Evolutionary conservation across 768 basidiomycete species (phyloP).

Genomic region (Termitomyces sp.): DNA sequence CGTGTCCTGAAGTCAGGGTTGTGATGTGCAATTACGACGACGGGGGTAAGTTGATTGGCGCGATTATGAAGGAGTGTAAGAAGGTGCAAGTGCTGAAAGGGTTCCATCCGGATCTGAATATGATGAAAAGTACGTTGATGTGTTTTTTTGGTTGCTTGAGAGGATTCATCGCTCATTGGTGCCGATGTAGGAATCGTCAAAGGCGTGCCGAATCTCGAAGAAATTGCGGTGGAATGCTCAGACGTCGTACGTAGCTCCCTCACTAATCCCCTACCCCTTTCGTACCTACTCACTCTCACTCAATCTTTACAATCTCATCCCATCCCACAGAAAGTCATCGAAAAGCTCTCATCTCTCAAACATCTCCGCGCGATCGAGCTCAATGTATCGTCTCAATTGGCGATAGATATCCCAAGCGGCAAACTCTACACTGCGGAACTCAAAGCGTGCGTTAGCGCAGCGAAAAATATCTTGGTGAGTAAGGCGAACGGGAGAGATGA

Average conservation of each 20-base stretch:
- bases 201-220: background rate
- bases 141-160: background rate
- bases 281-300: no score
- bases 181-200: background rate
- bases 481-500: background rate
- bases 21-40: conserved; percentile 22
- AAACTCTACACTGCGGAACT: background rate
- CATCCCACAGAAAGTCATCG: background rate
- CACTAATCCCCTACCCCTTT: background rate
- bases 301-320: background rate
- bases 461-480: background rate
- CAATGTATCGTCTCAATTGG: background rate
- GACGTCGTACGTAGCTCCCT: background rate
- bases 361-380: background rate
- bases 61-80: conserved; percentile 24
- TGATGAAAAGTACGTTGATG: conserved; percentile 23
- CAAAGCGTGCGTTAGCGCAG: background rate
- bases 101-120: conserved; percentile 15
- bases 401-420: background rate
- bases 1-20: conserved; percentile 23
- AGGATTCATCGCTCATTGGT: background rate
- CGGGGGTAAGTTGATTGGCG: conserved; percentile 22
- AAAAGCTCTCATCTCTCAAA: background rate
- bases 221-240: background rate
- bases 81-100: conserved; percentile 24